Evolutionary conservation across 139 green algal species (phyloP), one percentile per base, ranked within the genome.

Genomic region (Prasinococcaceae sp.): DNA sequence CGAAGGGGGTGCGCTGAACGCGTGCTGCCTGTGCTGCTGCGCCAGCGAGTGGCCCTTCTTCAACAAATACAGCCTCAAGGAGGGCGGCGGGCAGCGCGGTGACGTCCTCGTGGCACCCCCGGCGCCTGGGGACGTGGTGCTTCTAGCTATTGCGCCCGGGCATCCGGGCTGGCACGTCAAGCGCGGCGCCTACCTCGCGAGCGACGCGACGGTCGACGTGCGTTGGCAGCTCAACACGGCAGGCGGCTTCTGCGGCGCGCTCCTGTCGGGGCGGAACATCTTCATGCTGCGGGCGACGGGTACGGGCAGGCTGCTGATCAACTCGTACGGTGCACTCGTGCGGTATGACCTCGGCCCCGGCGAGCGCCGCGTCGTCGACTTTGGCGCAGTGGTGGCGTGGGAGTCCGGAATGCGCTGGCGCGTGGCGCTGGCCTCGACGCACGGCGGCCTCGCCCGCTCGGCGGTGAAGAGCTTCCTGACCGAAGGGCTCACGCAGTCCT

Each of bases 351-450:
- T 74, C 29, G 22, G 42, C 20, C 50, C 60, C 0, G 66, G 66
- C 16, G 43, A 23, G 42, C 10, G n/a, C 16, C 53, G 37, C n/a
- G 20, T 25, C 6, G 26, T 57, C 37, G 64, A 72, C 44, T 65
- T 65, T 17, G 64, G 64, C 24, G 57, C 61, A 48, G 50, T 68
- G n/a, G 64, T 72, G 8, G 64, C 64, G 10, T 72, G 64, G 64
- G 41, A 43, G 1, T 9, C 19, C 10, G 41, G 30, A 24, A 70
- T 69, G 47, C 17, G 46, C 12, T 73, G 65, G 42, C 41, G 30
- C 4, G 66, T 74, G 37, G 27, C 12, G 23, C 50, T 55, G 30
- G 60, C 65, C 0, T 26, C 23, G 28, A 65, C 55, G 35, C 10
- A 49, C 12, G 33, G 33, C 14, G 33, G 33, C 12, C 14, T 41